Evolutionary conservation across 2,329 filamentous ascomycete genomes (phyloP).

Genomic region (Ascochyta viciae-villosae): DNA sequence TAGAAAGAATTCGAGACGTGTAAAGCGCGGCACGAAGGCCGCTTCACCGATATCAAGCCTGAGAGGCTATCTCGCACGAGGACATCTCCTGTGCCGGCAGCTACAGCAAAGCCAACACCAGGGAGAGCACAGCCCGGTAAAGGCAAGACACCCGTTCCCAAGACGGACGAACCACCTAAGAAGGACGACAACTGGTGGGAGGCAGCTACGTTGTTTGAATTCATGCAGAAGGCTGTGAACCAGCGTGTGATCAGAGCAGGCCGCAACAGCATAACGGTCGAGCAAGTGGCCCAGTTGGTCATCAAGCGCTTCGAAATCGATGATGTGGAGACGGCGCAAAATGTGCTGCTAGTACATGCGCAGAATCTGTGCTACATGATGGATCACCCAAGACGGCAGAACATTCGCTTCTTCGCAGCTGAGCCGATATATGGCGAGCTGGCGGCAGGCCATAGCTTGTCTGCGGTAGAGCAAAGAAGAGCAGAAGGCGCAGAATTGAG

Average conservation of each 20-base stretch:
- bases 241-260: slow-evolving; percentile 38
- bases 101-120: slow-evolving; percentile 10
- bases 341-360: slow-evolving; percentile 47
- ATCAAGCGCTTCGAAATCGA: slow-evolving; percentile 49
- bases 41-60: slow-evolving; percentile 24
- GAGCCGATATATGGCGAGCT: slow-evolving; percentile 46
- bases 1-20: slow-evolving; percentile 42
- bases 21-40: slow-evolving; percentile 42
- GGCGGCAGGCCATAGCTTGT: slow-evolving; percentile 32
- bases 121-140: slow-evolving; percentile 6
- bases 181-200: slow-evolving; percentile 52
- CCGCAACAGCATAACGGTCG: slow-evolving; percentile 41
- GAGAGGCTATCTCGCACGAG: slow-evolving; percentile 20
- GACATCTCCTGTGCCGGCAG: slow-evolving; percentile 13
- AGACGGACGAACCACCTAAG: slow-evolving; percentile 32
- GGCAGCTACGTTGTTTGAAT: slow-evolving; percentile 47
- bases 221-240: slow-evolving; percentile 49
- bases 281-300: slow-evolving; percentile 43
- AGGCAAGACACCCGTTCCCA: slow-evolving; percentile 16
- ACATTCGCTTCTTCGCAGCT: slow-evolving; percentile 35
- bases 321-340: slow-evolving; percentile 38
- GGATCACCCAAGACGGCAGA: slow-evolving; percentile 43
- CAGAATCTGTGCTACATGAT: slow-evolving; percentile 50
- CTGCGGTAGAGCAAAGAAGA: slow-evolving; percentile 40
- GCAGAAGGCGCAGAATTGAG: slow-evolving; percentile 40